A percentile compares a stretch with the other conserved stretches of the same genome.
These are phyloP conservation scores for Stachybotrys elegans DNA, from an alignment of 2,329 filamentous ascomycete species.

Conservation along the genomic window DNA sequence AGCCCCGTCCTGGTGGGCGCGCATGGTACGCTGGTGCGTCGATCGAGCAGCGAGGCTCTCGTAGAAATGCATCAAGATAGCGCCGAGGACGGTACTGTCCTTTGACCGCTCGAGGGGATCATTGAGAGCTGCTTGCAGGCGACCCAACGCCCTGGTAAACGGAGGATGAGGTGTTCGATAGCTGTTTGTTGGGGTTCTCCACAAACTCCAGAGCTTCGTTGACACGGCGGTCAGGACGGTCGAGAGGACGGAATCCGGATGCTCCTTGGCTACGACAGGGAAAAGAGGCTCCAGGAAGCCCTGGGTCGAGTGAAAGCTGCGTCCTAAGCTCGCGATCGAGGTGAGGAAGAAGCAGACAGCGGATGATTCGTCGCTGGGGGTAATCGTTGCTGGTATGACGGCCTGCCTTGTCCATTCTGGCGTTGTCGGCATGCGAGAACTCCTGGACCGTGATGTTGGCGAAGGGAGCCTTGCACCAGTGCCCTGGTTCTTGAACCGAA, in stretches of 20 bases:
- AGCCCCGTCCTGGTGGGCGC: slow-evolving; percentile 11
- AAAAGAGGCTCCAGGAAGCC: slow-evolving; percentile 11
- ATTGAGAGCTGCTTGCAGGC: slow-evolving; percentile 10
- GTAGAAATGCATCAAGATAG: slow-evolving; percentile 12
- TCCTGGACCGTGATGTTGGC: slow-evolving; percentile 9
- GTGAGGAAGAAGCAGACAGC: slow-evolving; percentile 11
- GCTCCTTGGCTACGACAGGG: slow-evolving; percentile 8
- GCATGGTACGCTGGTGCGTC: slow-evolving; percentile 7
- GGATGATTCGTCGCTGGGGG: slow-evolving; percentile 10
- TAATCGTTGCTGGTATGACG: slow-evolving; percentile 9
- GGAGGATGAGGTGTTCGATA: slow-evolving; percentile 8
- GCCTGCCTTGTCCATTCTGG: no score
- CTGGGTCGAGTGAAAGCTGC: slow-evolving; percentile 11
- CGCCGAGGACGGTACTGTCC: slow-evolving; percentile 10
- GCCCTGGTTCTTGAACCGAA: slow-evolving; percentile 11
- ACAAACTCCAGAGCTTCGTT: slow-evolving; percentile 10
- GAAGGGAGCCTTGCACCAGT: slow-evolving; percentile 4
- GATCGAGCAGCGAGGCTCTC: slow-evolving; percentile 10
- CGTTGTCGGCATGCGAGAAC: slow-evolving; percentile 6
- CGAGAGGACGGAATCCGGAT: slow-evolving; percentile 9
- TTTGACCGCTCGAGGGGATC: slow-evolving; percentile 9
- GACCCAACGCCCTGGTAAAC: slow-evolving; percentile 8
- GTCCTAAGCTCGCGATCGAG: slow-evolving; percentile 10
- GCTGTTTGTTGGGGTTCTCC: slow-evolving; percentile 9
- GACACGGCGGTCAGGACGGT: slow-evolving; percentile 11